Evolutionary conservation across 1,284 basidiomycete species (phyloP).

Genomic region (Coniferiporia weirii): DNA sequence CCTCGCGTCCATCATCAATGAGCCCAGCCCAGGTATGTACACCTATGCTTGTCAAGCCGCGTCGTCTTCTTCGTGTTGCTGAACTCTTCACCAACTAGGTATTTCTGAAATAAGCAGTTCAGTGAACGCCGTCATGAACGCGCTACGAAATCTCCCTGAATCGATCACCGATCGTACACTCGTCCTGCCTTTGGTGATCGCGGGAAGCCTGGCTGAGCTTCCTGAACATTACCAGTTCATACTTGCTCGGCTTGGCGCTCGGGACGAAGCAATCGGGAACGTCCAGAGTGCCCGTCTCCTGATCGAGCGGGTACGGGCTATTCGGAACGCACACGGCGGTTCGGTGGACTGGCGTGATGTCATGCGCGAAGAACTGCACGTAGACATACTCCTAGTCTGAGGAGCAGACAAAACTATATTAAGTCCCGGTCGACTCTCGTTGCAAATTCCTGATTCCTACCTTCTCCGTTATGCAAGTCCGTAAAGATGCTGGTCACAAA

Average conservation of each 20-base stretch:
- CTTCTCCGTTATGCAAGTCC: too few species aligned
- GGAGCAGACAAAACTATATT: too few species aligned
- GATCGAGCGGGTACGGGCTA: constrained; percentile 65
- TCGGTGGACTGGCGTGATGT: constrained; percentile 61
- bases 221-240: constrained; percentile 54
- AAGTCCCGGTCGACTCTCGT: too few species aligned
- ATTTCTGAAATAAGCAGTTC: constrained; percentile 65
- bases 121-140: constrained; percentile 47
- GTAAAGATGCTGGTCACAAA: too few species aligned
- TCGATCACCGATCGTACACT: constrained; percentile 51
- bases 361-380: constrained; percentile 43
- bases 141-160: constrained; percentile 49
- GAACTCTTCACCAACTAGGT: constrained; percentile 35
- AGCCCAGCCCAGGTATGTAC: constrained; percentile 54
- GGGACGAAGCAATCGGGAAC: constrained; percentile 60
- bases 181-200: constrained; percentile 66
- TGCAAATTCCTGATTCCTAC: too few species aligned
- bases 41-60: too few species aligned
- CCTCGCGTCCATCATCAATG: constrained; percentile 66
- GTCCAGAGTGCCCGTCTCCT: constrained; percentile 52
- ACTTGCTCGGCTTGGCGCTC: constrained; percentile 47
- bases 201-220: constrained; percentile 66
- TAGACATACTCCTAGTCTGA: constrained; percentile 52
- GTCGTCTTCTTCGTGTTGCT: constrained; percentile 1
- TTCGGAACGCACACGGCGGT: constrained; percentile 47